Evolutionary conservation across 2,329 filamentous ascomycete genomes (phyloP).

Genomic region (Aspergillus cejpii): DNA sequence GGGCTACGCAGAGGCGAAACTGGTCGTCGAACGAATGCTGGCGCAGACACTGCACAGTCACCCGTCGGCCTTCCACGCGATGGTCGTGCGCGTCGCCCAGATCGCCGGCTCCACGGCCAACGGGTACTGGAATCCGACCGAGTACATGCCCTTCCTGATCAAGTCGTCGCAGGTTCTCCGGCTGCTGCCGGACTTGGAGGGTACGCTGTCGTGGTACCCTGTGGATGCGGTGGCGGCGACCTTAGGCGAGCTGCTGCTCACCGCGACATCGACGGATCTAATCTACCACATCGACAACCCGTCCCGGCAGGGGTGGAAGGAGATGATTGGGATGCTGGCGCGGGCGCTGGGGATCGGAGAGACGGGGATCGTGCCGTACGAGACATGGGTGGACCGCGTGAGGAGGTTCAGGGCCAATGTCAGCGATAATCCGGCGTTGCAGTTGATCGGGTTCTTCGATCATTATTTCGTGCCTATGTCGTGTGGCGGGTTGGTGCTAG

Average conservation of each 20-base stretch:
- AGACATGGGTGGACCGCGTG: conserved; percentile 37
- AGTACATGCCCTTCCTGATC: conserved; percentile 47
- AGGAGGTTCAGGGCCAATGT: conserved; percentile 12
- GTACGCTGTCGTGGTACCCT: conserved; percentile 42
- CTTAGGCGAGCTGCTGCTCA: conserved; percentile 30
- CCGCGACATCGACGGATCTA: conserved; percentile 19
- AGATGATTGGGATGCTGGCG: conserved; percentile 30
- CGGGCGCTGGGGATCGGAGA: conserved; percentile 28
- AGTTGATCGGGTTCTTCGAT: conserved; percentile 28
- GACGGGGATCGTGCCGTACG: conserved; percentile 32
- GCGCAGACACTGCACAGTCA: conserved; percentile 43
- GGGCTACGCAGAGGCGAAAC: conserved; percentile 50
- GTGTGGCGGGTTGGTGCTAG: conserved; percentile 42
- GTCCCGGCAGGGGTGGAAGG: conserved; percentile 37
- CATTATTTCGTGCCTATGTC: conserved; percentile 39
- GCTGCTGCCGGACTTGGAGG: conserved; percentile 39
- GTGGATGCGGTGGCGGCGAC: conserved; percentile 40
- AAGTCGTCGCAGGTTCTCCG: conserved; percentile 46
- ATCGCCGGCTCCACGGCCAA: conserved; percentile 46
- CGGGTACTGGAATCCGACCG: conserved; percentile 51
- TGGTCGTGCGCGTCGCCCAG: conserved; percentile 46
- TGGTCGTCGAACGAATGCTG: conserved; percentile 46
- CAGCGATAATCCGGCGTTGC: conserved; percentile 26
- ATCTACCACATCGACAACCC: conserved; percentile 47
- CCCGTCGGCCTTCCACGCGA: conserved; percentile 40